These are phyloP conservation scores for Teunomyces gatunensis DNA, from an alignment of 805 yeast species.

Conservation along the genomic window DNA sequence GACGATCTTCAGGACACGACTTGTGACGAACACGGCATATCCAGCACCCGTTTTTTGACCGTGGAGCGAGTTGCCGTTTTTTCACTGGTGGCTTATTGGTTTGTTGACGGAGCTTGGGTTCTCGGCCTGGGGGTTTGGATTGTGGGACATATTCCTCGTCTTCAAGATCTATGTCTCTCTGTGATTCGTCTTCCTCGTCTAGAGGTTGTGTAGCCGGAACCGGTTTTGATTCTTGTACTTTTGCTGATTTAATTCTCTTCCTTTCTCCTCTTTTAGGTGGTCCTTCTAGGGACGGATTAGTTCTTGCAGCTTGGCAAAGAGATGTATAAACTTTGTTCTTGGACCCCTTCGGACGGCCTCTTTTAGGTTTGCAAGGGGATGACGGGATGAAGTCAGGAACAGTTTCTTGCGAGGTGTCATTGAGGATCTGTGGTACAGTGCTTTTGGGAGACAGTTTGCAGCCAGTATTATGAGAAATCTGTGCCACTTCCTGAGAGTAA, in stretches of 20 bases:
- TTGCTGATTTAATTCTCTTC: neutral
- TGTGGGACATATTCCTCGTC: slow-evolving; percentile 1
- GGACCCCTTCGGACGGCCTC: slow-evolving; percentile 3
- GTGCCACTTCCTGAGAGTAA: neutral
- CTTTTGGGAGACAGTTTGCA: neutral
- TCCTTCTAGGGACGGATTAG: neutral
- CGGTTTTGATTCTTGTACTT: neutral
- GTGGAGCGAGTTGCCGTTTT: slow-evolving; percentile 1
- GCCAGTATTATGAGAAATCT: neutral
- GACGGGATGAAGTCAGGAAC: neutral
- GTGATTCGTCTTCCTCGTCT: neutral
- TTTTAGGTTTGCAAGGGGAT: neutral
- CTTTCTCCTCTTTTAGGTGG: neutral
- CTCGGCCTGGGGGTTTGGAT: neutral
- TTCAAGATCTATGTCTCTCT: neutral
- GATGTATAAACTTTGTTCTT: neutral
- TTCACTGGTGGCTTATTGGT: neutral
- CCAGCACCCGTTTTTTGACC: slow-evolving; percentile 72
- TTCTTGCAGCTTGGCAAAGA: neutral
- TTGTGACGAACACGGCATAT: slow-evolving; percentile 73
- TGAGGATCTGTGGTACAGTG: neutral
- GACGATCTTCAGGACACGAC: slow-evolving; percentile 66
- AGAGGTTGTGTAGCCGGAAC: neutral
- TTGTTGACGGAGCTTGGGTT: neutral
- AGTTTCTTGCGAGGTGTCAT: neutral